Conservation (phyloP, 1,139 yeast genomes). For the Suhomyces wounanorum region DNA sequence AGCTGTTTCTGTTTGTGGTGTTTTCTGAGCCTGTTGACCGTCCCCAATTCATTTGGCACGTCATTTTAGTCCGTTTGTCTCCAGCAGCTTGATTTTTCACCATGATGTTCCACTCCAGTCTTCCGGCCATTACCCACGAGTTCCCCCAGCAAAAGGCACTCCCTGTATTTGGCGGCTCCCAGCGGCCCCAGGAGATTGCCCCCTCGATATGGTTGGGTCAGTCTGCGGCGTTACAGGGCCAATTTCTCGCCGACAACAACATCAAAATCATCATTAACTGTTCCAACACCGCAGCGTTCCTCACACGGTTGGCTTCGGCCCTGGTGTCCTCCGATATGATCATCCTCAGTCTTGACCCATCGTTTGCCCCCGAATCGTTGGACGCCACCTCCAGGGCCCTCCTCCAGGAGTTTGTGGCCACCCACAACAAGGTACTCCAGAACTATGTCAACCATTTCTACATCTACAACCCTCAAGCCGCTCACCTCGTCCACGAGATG, state of each 20-base stretch:
- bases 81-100: background rate
- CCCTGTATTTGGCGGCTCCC: background rate
- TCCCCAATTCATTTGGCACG: background rate
- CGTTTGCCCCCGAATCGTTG: conserved; percentile 20
- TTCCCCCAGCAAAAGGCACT: conserved; percentile 6
- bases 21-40: background rate
- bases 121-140: conserved; percentile 3
- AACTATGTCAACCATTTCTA: conserved; percentile 44
- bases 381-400: background rate
- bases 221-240: conserved; percentile 21
- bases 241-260: conserved; percentile 27
- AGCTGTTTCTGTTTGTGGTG: background rate
- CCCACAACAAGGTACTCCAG: conserved; percentile 40
- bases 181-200: conserved; percentile 32
- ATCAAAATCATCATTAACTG: conserved; percentile 47
- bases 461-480: conserved; percentile 33
- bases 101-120: conserved; percentile 8
- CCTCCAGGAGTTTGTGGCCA: conserved; percentile 25
- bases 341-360: conserved; percentile 42
- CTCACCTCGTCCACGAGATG: conserved; percentile 32
- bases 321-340: conserved; percentile 42
- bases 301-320: conserved; percentile 24
- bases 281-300: conserved; percentile 36
- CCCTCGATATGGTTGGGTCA: conserved; percentile 38
- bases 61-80: background rate